Percentiles rank a stretch among this genome's conserved stretches.
These are phyloP conservation scores for Solanum rostratum DNA, from an alignment of 257 asterid species.

Conservation along the genomic window DNA sequence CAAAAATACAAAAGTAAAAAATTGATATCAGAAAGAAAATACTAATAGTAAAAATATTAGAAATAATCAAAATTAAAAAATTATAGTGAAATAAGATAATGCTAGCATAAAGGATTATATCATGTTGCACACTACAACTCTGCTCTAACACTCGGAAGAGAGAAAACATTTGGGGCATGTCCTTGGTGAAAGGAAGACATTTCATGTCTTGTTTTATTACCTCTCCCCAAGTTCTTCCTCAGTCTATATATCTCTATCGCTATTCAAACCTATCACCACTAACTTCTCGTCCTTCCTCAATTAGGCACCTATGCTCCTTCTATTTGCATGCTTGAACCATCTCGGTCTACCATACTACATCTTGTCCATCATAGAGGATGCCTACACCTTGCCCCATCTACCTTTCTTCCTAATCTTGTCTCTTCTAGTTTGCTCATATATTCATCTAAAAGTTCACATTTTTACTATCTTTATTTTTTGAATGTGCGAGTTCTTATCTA, in stretches of 20 bases:
- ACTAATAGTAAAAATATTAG: background rate
- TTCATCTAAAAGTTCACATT: accelerated
- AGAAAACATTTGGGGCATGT: background rate
- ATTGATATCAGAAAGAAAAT: background rate
- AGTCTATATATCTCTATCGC: background rate
- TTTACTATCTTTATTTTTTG: background rate
- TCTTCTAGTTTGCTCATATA: background rate
- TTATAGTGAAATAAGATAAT: background rate
- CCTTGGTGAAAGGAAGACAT: background rate
- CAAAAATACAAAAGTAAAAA: background rate
- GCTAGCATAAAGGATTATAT: background rate
- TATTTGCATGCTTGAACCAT: background rate
- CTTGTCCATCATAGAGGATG: background rate
- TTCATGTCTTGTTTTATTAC: background rate
- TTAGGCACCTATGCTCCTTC: background rate
- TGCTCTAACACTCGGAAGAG: background rate
- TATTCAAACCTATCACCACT: background rate
- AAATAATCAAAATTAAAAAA: background rate
- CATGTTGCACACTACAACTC: no score
- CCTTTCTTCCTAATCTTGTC: background rate
- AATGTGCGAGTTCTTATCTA: no score
- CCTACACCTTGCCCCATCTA: background rate
- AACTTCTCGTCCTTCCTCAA: background rate
- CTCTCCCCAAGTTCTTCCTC: background rate
- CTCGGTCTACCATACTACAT: background rate